Conservation (phyloP, 495 filamentous ascomycete species). For the Thozetella sp. region DNA sequence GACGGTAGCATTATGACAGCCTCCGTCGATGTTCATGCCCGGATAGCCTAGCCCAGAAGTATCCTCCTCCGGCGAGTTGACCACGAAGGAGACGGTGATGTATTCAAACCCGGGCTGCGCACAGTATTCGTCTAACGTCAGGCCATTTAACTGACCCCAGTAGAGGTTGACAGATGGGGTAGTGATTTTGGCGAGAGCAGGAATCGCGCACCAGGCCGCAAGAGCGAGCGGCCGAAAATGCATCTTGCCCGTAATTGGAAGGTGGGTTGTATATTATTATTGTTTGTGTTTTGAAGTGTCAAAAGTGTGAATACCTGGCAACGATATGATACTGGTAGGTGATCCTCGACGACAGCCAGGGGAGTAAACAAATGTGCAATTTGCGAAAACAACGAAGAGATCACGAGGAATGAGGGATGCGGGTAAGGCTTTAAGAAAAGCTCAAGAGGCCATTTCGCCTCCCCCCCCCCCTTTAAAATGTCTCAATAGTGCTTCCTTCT, state of each 20-base stretch:
- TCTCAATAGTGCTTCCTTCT: too few relatives aligned
- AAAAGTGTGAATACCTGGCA: too few relatives aligned
- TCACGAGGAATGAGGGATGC: too few relatives aligned
- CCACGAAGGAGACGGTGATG: neutral
- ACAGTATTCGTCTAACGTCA: neutral
- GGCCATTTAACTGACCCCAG: neutral
- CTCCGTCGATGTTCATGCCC: constrained; percentile 2
- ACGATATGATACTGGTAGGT: too few relatives aligned
- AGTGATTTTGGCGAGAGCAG: neutral
- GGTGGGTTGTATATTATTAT: neutral
- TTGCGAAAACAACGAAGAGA: too few relatives aligned
- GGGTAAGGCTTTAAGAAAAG: too few relatives aligned
- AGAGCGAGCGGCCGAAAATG: neutral
- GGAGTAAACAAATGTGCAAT: too few relatives aligned
- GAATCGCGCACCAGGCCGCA: neutral
- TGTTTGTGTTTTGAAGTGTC: too few relatives aligned
- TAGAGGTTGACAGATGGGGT: neutral
- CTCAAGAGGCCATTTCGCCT: too few relatives aligned
- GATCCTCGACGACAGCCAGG: too few relatives aligned
- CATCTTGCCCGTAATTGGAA: neutral
- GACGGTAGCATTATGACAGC: neutral
- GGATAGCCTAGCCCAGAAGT: neutral
- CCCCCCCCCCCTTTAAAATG: too few relatives aligned
- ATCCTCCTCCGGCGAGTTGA: neutral
- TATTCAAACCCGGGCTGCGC: neutral